phyloP scores from a whole-genome alignment of 2,329 filamentous ascomycete genomes.

The Scleromitrula shiraiana region DNA sequence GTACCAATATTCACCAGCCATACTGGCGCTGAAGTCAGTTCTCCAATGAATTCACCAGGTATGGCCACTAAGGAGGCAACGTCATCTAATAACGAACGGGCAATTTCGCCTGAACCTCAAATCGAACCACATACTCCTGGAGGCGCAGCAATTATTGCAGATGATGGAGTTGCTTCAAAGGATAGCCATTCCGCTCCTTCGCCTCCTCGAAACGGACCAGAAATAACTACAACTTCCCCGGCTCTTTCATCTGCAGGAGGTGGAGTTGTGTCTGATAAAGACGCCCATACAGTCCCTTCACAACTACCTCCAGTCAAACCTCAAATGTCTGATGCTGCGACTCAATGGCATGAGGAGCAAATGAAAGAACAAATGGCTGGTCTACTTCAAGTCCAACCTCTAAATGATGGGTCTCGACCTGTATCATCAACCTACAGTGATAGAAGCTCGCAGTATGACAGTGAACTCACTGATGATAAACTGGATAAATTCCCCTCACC shows the following conservation, averaged over 20 bases:
- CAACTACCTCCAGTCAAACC: slow-evolving; percentile 13
- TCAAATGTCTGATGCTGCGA: slow-evolving; percentile 25
- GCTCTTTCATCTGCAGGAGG: slow-evolving; percentile 15
- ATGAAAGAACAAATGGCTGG: slow-evolving; percentile 19
- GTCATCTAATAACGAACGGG: not conserved
- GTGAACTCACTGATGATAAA: slow-evolving; percentile 40
- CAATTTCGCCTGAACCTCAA: not conserved
- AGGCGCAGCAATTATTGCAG: not conserved
- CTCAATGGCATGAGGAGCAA: slow-evolving; percentile 27
- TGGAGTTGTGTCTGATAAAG: slow-evolving; percentile 11
- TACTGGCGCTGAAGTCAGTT: not conserved
- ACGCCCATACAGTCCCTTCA: slow-evolving; percentile 18
- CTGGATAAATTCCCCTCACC: slow-evolving; percentile 48
- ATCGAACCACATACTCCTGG: not conserved
- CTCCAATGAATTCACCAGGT: not conserved
- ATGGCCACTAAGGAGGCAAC: not conserved
- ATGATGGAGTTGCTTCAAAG: not conserved
- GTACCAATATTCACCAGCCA: slow-evolving; percentile 14
- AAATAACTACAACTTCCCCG: slow-evolving; percentile 11
- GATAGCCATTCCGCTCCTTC: not conserved
- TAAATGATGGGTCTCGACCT: slow-evolving; percentile 32
- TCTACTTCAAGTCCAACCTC: slow-evolving; percentile 15
- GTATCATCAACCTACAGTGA: slow-evolving; percentile 46
- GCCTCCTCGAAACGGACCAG: not conserved
- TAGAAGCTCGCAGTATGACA: slow-evolving; percentile 43